Conservation (phyloP, 257 asterid genomes). For the Gynochthodes officinalis region DNA sequence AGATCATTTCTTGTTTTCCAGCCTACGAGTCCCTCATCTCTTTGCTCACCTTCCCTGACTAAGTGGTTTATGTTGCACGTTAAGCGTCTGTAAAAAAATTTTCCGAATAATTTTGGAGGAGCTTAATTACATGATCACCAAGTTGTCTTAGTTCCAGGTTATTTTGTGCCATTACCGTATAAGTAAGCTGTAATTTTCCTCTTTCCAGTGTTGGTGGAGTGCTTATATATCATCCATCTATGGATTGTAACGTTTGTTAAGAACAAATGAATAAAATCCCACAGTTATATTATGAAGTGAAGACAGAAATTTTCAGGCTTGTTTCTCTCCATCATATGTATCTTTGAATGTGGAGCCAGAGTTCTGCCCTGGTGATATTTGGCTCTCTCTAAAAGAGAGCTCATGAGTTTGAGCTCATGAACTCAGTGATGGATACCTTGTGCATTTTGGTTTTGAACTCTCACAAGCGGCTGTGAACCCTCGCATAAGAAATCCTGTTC, state of each 20-base stretch:
- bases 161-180: background rate
- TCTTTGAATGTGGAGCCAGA: background rate
- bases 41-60: slow-evolving; percentile 50
- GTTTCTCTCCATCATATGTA: background rate
- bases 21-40: slow-evolving; percentile 53
- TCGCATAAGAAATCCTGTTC: no score
- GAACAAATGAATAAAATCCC: background rate
- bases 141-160: background rate
- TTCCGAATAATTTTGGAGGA: background rate
- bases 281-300: background rate
- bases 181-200: background rate
- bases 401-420: background rate
- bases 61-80: slow-evolving; percentile 6
- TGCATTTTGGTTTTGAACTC: background rate
- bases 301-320: background rate
- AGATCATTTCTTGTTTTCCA: slow-evolving; percentile 59
- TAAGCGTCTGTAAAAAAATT: background rate
- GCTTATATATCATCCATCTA: background rate
- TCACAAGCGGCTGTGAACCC: no score
- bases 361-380: background rate
- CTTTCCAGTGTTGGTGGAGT: background rate
- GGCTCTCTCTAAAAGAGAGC: background rate
- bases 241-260: background rate
- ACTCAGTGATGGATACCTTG: background rate
- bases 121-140: background rate